These are phyloP conservation scores for Aspergillus costaricaensis DNA, from an alignment of 2,329 filamentous ascomycete species.

Conservation along the genomic window DNA sequence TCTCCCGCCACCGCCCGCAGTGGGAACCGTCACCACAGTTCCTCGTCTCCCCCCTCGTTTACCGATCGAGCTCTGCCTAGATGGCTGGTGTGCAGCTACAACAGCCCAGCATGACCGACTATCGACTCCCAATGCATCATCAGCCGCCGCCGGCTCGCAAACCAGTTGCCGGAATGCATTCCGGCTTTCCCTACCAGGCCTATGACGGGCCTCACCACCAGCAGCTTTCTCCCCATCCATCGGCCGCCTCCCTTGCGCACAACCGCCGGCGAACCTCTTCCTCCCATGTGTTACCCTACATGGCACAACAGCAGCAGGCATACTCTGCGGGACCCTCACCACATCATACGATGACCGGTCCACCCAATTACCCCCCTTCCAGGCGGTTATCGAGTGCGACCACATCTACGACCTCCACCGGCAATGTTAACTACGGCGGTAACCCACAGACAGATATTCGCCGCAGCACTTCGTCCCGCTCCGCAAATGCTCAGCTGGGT, in stretches of 20 bases:
- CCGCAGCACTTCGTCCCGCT: conserved; percentile 79
- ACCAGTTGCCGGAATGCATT: conserved; percentile 28
- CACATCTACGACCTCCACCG: conserved; percentile 43
- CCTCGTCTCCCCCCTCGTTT: background rate
- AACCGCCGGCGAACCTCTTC: conserved; percentile 46
- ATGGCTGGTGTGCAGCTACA: conserved; percentile 34
- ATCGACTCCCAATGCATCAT: conserved; percentile 40
- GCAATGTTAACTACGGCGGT: conserved; percentile 29
- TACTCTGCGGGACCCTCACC: conserved; percentile 30
- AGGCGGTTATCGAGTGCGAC: conserved; percentile 45
- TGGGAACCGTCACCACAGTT: conserved; percentile 4
- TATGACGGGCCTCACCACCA: conserved; percentile 29
- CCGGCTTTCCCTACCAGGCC: conserved; percentile 29
- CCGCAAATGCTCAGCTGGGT: conserved; percentile 65
- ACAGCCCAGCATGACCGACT: conserved; percentile 39
- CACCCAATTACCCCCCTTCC: conserved; percentile 28
- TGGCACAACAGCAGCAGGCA: conserved; percentile 22
- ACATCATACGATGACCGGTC: conserved; percentile 30
- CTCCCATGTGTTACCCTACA: conserved; percentile 34
- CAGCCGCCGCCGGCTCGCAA: conserved; percentile 36
- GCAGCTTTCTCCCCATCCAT: conserved; percentile 30
- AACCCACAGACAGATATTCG: conserved; percentile 48
- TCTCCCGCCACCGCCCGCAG: background rate
- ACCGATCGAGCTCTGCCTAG: conserved; percentile 14
- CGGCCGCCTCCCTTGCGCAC: conserved; percentile 30